Base-by-base conservation (phyloP, 2,329 filamentous ascomycete genomes). In the Thermoascus crustaceus region DNA sequence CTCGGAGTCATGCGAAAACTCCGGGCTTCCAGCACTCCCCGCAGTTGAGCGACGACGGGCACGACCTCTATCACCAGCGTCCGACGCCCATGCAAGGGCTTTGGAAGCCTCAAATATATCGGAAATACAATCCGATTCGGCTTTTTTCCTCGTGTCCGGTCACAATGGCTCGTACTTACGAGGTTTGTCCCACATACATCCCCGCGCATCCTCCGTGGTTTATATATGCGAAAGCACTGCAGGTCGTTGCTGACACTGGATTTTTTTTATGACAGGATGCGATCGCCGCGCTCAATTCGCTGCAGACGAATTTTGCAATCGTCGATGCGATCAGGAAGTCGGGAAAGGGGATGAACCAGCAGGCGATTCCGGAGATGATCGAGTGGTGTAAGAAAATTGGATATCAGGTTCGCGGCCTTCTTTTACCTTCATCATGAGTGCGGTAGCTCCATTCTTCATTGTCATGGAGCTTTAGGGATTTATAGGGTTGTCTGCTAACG, bases 311-410 rank as follows among this genome's bases (percentile, higher is more conserved):
- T 58, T 81, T 79, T 49, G 73, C 80, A 24, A 69, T 84, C 39
- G 75, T 95, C 11, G 79, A 94, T 55, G 78, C 81, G 33, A 79
- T 91, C 34, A 74, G 78, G 36, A 84, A 84, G 56, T 82, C 81
- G 11, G 83, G 85, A 13, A 67, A 78, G 43, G 74, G 71, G 18
- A 78, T 84, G 64, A 93, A 94, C 53, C 70, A 79, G 31, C 70
- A 69, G 36, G 83, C 87, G 5, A 78, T 93, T 32, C 83, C 85
- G 0, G 85, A 94, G 57, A 89, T 91, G 74, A 66, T 80, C 18
- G 74, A 78, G 47, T 94, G 84, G 82, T 77, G 85, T 45, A 67
- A 64, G 30, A 81, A 81, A 42, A 78, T 85, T 36, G 85, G 85
- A 32, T 85, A 94, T 61, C 64, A 80, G 61, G 78, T 81, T 66